These are phyloP conservation scores for Botrytis elliptica DNA, from an alignment of 2,329 filamentous ascomycete species.

Conservation along the genomic window DNA sequence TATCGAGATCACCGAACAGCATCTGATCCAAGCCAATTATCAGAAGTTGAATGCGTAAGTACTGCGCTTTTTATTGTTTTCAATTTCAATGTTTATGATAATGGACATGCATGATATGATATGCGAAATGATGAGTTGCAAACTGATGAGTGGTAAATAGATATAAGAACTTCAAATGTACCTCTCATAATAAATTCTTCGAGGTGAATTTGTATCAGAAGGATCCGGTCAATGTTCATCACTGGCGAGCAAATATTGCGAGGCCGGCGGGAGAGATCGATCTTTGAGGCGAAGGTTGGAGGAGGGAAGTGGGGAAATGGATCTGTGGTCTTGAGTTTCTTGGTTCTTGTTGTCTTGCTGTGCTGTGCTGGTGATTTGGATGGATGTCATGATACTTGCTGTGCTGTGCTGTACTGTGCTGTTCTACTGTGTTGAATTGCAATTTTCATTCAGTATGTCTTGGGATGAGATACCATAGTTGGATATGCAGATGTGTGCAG, in stretches of 20 bases:
- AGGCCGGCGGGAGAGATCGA: conserved; percentile 45
- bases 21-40: conserved; percentile 45
- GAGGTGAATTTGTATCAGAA: conserved; percentile 51
- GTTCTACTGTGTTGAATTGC: too few relatives aligned
- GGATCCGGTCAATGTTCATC: conserved; percentile 46
- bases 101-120: not conserved
- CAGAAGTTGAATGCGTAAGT: conserved; percentile 47
- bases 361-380: not conserved
- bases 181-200: conserved; percentile 47
- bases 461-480: too few relatives aligned
- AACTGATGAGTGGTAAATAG: conserved; percentile 31
- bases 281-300: conserved; percentile 30
- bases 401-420: too few relatives aligned
- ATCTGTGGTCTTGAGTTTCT: not conserved
- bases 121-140: not conserved
- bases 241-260: conserved; percentile 47
- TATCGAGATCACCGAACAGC: conserved; percentile 41
- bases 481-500: too few relatives aligned
- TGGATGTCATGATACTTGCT: too few relatives aligned
- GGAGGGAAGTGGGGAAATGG: not conserved
- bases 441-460: fast-evolving
- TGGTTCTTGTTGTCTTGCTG: not conserved
- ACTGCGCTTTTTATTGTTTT: not conserved
- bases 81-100: not conserved
- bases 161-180: conserved; percentile 50